Percentiles rank a stretch among this genome's conserved stretches.
Conservation (phyloP, 2,329 filamentous ascomycete species). For the Fusarium liriodendri region DNA sequence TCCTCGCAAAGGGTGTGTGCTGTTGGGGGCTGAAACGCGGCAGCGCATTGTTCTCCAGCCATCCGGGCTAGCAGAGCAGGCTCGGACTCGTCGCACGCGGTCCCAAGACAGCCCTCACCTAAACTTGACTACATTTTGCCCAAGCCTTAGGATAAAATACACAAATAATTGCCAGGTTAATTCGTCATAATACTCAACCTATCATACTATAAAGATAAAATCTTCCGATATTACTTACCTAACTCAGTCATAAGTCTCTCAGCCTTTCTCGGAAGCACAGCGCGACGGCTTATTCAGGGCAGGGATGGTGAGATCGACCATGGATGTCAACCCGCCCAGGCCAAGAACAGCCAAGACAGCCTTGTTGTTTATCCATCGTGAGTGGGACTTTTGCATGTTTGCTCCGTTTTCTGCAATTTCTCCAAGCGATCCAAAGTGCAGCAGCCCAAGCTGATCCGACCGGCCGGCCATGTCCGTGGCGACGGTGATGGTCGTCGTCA, state of each 20-base stretch:
- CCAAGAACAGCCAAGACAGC: constrained; percentile 17
- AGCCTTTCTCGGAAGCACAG: background rate
- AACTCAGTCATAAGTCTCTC: background rate
- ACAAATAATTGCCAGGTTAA: background rate
- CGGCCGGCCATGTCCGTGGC: constrained; percentile 20
- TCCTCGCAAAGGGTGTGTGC: constrained; percentile 29
- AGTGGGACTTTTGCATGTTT: constrained; percentile 31
- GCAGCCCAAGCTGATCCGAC: background rate
- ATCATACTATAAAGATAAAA: background rate
- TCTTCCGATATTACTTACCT: background rate
- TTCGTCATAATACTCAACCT: background rate
- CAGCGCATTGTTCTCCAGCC: constrained; percentile 24
- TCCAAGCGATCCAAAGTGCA: constrained; percentile 11
- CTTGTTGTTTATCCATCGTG: constrained; percentile 12
- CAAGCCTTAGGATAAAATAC: background rate
- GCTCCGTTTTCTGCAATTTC: constrained; percentile 19
- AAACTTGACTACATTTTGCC: background rate
- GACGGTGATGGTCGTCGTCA: constrained; percentile 1
- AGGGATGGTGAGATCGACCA: constrained; percentile 35
- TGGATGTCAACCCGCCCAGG: constrained; percentile 20
- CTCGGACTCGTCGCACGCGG: background rate
- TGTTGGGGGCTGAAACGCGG: constrained; percentile 29
- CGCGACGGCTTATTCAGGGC: constrained; percentile 36
- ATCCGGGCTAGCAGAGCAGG: background rate
- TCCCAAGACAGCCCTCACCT: background rate